Percentiles rank a stretch among this genome's conserved stretches.
These are phyloP conservation scores for Alternaria rosae DNA, from an alignment of 2,329 filamentous ascomycete species.

Conservation along the genomic window DNA sequence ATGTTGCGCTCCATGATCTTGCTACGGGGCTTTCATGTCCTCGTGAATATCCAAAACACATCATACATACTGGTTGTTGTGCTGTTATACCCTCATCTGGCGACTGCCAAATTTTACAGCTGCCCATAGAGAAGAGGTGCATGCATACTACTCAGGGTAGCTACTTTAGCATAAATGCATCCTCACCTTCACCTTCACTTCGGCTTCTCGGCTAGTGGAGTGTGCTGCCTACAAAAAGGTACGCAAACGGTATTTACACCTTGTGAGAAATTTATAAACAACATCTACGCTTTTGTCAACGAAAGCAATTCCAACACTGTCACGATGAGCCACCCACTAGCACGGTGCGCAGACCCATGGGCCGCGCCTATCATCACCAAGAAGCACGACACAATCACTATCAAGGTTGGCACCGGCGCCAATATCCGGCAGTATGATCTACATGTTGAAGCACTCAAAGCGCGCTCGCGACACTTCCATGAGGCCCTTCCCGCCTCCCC, in stretches of 20 bases:
- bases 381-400: background rate
- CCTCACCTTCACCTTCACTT: background rate
- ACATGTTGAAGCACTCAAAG: background rate
- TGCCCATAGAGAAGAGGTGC: no score
- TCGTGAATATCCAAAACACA: no score
- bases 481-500: background rate
- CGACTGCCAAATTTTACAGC: no score
- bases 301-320: background rate
- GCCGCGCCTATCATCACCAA: background rate
- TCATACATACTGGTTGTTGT: no score
- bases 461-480: background rate
- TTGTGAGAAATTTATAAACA: background rate
- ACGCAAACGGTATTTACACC: background rate
- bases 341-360: background rate
- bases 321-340: background rate
- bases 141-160: no score
- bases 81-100: no score
- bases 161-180: no score
- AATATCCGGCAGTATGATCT: background rate
- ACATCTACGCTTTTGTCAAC: background rate
- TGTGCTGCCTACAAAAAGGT: background rate
- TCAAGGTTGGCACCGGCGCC: rapidly evolving
- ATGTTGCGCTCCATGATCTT: no score
- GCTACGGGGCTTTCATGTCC: no score
- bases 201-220: background rate